Base-by-base conservation (phyloP, 2,329 filamentous ascomycete species). In the Ploettnerulaceae sp. region DNA sequence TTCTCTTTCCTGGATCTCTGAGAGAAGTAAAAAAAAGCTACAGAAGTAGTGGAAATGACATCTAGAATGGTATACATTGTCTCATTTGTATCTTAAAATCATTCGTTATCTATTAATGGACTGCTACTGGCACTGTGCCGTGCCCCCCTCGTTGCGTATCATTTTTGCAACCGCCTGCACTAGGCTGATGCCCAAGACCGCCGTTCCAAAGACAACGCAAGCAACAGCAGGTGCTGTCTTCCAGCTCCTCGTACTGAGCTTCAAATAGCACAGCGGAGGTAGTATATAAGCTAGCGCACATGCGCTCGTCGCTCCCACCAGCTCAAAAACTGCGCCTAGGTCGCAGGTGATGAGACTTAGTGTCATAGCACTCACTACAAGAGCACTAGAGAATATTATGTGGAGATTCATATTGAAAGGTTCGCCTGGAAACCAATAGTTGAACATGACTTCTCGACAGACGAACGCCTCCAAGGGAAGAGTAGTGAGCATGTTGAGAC, bases 401-500 rank as follows among this genome's bases (percentile, higher is more conserved):
- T 98, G 93, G 0, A 65, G 44, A 28, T 83, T 83, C 59, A 89
- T 80, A 64, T 89, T 83, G 70, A 90, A 95, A 0, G 86, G 84
- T 26, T 62, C 55, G 4, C 49, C 73, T 0, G 77, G 78, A 60
- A 75, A 82, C 63, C 74, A 83, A 67, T 95, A 96, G 54, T 88
- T 89, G 57, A 88, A 79, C 87, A 96, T 95, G 54, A 96, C 90
- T 68, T 96, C 93, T 61, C 93, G 81, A 68, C 93, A 98, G 45
- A 98, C 93, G 66, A 98, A 98, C 12, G 89, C 90, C 72, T 98
- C 93, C 50, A 98, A 82, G 0, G 93, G 93, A 26, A 98, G 74
- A 1, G 93, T 97, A 11, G 93, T 96, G 60, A 98, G 81, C 93
- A 98, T 98, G 74, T 98, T 98, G 56, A 98, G 77, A 2, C 93